Conservation (phyloP, 768 basidiomycete species). For the Suillus bovinus region DNA sequence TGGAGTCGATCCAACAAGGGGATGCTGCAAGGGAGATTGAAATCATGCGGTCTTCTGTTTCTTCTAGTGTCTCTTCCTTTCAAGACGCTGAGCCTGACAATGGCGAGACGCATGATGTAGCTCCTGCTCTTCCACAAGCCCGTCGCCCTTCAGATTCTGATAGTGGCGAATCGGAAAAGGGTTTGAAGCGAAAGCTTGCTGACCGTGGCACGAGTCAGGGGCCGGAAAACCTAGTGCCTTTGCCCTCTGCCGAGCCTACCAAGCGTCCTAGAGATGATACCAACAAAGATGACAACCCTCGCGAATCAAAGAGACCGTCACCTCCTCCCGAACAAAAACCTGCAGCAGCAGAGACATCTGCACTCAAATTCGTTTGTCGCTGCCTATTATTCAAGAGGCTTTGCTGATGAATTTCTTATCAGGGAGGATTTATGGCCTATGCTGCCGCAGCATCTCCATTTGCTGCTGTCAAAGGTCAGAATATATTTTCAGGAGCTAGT, state of each 20-base stretch:
- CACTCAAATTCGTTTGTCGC: slow-evolving; percentile 49
- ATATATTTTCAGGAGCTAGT: slow-evolving; percentile 37
- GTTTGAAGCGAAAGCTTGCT: slow-evolving; percentile 66
- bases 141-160: slow-evolving; percentile 46
- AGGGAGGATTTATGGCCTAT: slow-evolving; percentile 82
- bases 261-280: slow-evolving; percentile 66
- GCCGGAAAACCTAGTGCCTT: slow-evolving; percentile 35
- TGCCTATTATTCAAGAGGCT: slow-evolving; percentile 16
- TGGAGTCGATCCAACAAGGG: slow-evolving; percentile 18
- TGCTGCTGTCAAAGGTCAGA: slow-evolving; percentile 70
- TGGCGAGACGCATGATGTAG: slow-evolving; percentile 31
- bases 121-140: slow-evolving; percentile 25
- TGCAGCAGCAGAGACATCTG: slow-evolving; percentile 26
- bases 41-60: slow-evolving; percentile 19
- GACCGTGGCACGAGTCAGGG: slow-evolving; percentile 69
- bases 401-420: slow-evolving; percentile 11
- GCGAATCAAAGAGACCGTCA: slow-evolving; percentile 58
- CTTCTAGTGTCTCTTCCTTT: slow-evolving; percentile 16
- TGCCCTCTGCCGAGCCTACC: slow-evolving; percentile 37
- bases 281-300: slow-evolving; percentile 63
- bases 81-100: slow-evolving; percentile 28
- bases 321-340: slow-evolving; percentile 61
- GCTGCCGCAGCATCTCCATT: slow-evolving; percentile 76
- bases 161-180: slow-evolving; percentile 52
- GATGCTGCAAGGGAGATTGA: slow-evolving; percentile 13